phyloP scores from a whole-genome alignment of 495 filamentous ascomycete species.

The Entonaema liquescens region DNA sequence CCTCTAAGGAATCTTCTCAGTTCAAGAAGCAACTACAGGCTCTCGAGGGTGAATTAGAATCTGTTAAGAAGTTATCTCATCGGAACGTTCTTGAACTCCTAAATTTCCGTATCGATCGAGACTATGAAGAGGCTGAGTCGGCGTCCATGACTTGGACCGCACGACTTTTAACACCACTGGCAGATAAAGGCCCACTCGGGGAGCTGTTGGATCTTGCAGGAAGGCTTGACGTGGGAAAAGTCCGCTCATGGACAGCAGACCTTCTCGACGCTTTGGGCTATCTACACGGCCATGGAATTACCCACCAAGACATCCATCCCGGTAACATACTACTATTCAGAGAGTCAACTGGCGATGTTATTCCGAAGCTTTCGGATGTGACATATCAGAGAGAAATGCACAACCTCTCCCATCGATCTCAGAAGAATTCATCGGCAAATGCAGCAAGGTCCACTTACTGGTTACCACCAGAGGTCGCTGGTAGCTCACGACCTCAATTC shows the following conservation, averaged over 20 bases:
- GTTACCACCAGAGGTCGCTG: conserved; percentile 80
- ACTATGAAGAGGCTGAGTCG: conserved; percentile 51
- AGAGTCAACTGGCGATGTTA: conserved; percentile 64
- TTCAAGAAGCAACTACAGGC: conserved; percentile 74
- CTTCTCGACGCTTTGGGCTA: conserved; percentile 90
- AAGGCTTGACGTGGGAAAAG: conserved; percentile 72
- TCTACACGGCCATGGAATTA: conserved; percentile 80
- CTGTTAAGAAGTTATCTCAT: conserved; percentile 75
- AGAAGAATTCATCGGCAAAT: conserved; percentile 57
- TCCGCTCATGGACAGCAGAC: conserved; percentile 85
- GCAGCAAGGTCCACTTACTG: conserved; percentile 80
- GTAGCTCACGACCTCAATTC: conserved; percentile 62
- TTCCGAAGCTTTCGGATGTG: conserved; percentile 74
- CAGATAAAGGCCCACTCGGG: conserved; percentile 81
- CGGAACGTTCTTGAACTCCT: conserved; percentile 79
- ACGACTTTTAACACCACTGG: conserved; percentile 78
- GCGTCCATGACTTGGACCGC: conserved; percentile 70
- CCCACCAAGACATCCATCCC: conserved; percentile 81
- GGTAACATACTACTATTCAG: conserved; percentile 77
- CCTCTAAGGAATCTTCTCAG: conserved; percentile 61
- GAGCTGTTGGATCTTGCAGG: conserved; percentile 83
- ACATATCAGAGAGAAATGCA: conserved; percentile 71
- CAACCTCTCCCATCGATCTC: conserved; percentile 59
- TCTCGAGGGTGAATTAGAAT: conserved; percentile 74
- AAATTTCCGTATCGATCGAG: conserved; percentile 77